A percentile compares a stretch with the other conserved stretches of the same genome.
Evolutionary conservation across 1,139 yeast genomes (phyloP).

Genomic region (Suhomyces bolitotheri): DNA sequence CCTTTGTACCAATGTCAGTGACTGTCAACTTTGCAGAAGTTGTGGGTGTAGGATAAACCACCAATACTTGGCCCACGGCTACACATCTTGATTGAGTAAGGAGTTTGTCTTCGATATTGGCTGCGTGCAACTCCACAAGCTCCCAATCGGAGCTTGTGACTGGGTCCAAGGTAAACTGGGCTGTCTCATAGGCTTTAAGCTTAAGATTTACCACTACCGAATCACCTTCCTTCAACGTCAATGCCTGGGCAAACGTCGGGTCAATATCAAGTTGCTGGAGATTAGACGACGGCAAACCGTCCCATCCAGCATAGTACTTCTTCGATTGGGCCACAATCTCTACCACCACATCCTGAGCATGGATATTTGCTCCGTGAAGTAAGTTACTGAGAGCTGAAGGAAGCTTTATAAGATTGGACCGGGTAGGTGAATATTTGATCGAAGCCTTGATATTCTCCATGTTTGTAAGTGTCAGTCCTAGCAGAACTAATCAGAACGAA

Average conservation of each 20-base stretch:
- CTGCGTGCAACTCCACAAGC: slow-evolving; percentile 79
- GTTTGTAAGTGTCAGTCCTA: too few species aligned
- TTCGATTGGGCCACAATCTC: slow-evolving; percentile 35
- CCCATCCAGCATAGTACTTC: slow-evolving; percentile 71
- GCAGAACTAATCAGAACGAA: too few species aligned
- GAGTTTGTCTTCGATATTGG: slow-evolving; percentile 69
- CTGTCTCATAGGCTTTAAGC: slow-evolving; percentile 52
- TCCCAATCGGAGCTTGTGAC: slow-evolving; percentile 85
- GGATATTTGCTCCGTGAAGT: slow-evolving; percentile 54
- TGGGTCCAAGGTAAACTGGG: slow-evolving; percentile 77
- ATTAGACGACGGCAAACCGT: slow-evolving; percentile 56
- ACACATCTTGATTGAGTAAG: slow-evolving; percentile 83
- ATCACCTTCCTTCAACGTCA: slow-evolving; percentile 49
- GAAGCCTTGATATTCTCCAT: slow-evolving; percentile 44
- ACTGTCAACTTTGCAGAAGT: slow-evolving; percentile 65
- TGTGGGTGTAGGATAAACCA: slow-evolving; percentile 71
- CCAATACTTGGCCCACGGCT: slow-evolving; percentile 55
- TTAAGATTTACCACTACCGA: slow-evolving; percentile 42
- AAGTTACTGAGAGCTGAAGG: slow-evolving; percentile 53
- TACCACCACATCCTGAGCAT: slow-evolving; percentile 62
- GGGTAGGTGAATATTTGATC: slow-evolving; percentile 34
- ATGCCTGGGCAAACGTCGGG: slow-evolving; percentile 43
- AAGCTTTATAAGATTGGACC: slow-evolving; percentile 59
- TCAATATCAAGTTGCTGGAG: slow-evolving; percentile 39
- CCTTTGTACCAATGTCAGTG: slow-evolving; percentile 57